Evolutionary conservation across 139 green algal species (phyloP).

Genomic region (Coccomyxa sp.): DNA sequence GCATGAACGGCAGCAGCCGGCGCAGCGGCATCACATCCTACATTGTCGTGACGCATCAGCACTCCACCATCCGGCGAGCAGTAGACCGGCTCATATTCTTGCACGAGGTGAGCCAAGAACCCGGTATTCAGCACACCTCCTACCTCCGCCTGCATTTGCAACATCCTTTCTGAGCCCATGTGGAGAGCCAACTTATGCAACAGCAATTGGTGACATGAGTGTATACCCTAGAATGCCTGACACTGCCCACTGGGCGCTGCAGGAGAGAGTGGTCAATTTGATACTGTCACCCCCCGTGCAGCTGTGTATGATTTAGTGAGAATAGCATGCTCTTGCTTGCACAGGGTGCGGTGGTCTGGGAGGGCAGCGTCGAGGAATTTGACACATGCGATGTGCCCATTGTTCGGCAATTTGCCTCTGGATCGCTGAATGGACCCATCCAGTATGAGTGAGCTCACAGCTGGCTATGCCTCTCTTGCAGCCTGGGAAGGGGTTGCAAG

Average conservation of each 20-base stretch:
- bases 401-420: conserved; percentile 91
- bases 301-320: not conserved
- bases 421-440: conserved; percentile 84
- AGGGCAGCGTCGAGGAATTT: conserved; percentile 89
- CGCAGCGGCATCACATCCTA: conserved; percentile 79
- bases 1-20: conserved; percentile 12
- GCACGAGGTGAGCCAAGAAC: conserved; percentile 45
- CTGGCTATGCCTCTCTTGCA: too few species aligned
- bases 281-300: not conserved
- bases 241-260: too few species aligned
- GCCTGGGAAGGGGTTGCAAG: too few species aligned
- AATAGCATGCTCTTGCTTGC: not conserved
- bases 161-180: not conserved
- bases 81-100: conserved; percentile 97
- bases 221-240: not conserved
- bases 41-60: conserved; percentile 98
- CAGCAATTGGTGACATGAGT: not conserved
- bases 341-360: conserved; percentile 91
- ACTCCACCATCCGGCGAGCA: conserved; percentile 90
- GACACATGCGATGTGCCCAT: conserved; percentile 90
- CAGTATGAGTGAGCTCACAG: conserved; percentile 68
- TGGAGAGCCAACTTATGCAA: not conserved
- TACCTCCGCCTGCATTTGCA: not conserved
- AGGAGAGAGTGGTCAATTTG: not conserved
- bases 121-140: too few species aligned